Conservation (phyloP, 139 green algal genomes). For the Closterium sp. region DNA sequence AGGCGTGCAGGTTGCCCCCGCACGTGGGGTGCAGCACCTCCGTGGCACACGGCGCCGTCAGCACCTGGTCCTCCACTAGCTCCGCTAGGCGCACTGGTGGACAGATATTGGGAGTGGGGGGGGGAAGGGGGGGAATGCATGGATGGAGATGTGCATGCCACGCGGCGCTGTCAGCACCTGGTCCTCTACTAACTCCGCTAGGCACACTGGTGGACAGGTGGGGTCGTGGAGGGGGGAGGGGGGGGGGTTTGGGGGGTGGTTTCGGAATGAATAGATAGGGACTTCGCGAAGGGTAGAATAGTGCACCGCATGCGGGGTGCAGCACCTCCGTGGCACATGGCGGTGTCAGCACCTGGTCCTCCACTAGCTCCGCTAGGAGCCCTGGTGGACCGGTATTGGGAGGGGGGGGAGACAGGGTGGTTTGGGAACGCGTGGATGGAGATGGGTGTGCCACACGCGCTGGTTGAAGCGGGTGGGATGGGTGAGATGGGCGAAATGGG, state of each 20-base stretch:
- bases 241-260: neutral
- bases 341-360: conserved; percentile 58
- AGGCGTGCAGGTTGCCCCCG: conserved; percentile 89
- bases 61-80: conserved; percentile 60
- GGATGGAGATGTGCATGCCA: conserved; percentile 12
- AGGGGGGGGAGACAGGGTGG: no score
- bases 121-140: no score
- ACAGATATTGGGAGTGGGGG: neutral
- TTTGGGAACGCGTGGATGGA: no score
- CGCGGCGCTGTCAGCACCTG: conserved; percentile 49
- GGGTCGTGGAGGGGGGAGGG: neutral
- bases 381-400: no score
- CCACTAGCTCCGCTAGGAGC: conserved; percentile 54
- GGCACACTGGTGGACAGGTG: neutral
- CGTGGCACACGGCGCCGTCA: conserved; percentile 53
- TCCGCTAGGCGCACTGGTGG: conserved; percentile 21
- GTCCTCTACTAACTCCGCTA: conserved; percentile 60
- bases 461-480: no score
- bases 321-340: conserved; percentile 58
- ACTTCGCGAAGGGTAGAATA: no score
- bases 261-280: no score
- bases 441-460: no score
- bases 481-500: no score
- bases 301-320: conserved; percentile 56
- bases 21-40: conserved; percentile 57